Evolutionary conservation across 2,329 filamentous ascomycete genomes (phyloP), one percentile per base, ranked within the genome.

Genomic region (Dendryphion nanum): DNA sequence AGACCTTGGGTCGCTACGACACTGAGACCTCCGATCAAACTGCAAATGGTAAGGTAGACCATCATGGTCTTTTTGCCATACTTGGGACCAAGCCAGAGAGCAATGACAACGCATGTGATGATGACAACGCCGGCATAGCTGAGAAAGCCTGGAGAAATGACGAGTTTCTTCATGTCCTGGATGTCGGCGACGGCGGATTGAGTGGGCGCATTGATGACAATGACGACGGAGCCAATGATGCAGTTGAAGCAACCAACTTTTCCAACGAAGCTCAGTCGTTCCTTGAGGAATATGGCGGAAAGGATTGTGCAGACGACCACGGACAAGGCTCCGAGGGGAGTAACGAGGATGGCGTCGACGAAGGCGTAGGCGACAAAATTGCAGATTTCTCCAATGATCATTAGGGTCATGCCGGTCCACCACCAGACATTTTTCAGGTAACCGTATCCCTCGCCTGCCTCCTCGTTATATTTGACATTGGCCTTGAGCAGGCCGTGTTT

Each of bases 331-430:
- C 91, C 91, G 37, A 97, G 74, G 4, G 91, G 90, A 0, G 91
- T 96, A 38, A 97, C 91, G 47, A 97, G 73, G 53, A 97, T 96
- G 44, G 91, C 91, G 66, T 97, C 93, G 46, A 93, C 93, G 57
- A 97, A 97, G 40, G 89, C 88, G 62, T 97, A 97, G 37, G 93
- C 93, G 62, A 91, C 88, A 64, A 97, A 95, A 69, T 98, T 98
- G 79, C 89, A 95, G 40, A 95, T 81, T 68, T 98, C 93, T 52
- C 93, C 93, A 30, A 97, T 57, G 53, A 97, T 95, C 93, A 98
- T 97, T 42, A 97, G 76, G 0, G 74, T 89, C 93, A 98, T 97
- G 53, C 93, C 93, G 2, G 73, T 67, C 93, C 93, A 98, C 93
- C 93, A 98, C 73, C 79, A 95, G 15, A 75, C 75, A 59, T 97